Percentiles rank a stretch among this genome's conserved stretches.
Conservation (phyloP, 257 asterid species). For the Ocimum tenuiflorum region DNA sequence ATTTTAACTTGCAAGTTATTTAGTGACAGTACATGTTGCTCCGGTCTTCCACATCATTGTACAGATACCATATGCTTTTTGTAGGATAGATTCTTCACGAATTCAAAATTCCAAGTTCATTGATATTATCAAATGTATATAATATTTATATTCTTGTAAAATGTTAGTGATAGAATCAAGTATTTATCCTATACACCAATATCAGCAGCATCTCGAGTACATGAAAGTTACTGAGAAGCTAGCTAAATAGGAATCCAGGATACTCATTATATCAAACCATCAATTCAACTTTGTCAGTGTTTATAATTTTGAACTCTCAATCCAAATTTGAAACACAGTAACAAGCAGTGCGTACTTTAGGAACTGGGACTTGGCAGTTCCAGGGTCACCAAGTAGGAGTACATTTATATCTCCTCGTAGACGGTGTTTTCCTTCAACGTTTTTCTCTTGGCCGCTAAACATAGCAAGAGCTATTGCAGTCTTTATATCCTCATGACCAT, state of each 20-base stretch:
- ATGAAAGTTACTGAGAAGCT: background rate
- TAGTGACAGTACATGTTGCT: no score
- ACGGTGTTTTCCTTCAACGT: constrained; percentile 89
- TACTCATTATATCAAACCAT: background rate
- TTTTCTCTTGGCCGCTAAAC: constrained; percentile 99
- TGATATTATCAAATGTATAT: no score
- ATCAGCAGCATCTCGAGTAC: no score
- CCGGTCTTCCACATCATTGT: no score
- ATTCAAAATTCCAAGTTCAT: no score
- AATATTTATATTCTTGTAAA: no score
- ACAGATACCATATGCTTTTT: no score
- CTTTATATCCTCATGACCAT: constrained; percentile 95
- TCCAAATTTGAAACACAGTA: background rate
- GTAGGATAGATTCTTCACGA: no score
- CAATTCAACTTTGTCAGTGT: background rate
- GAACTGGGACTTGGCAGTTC: constrained; percentile 98
- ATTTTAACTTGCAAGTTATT: no score
- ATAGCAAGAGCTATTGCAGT: constrained; percentile 95
- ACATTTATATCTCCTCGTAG: constrained; percentile 91
- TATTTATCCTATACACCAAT: no score
- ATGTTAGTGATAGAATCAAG: no score
- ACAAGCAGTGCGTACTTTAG: constrained; percentile 57
- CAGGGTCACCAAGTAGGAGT: constrained; percentile 96
- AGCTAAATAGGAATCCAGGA: background rate
- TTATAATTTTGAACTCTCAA: background rate